Evolutionary conservation across 2,329 filamentous ascomycete genomes (phyloP), one percentile per base, ranked within the genome.

Genomic region (Phialemonium atrogriseum): DNA sequence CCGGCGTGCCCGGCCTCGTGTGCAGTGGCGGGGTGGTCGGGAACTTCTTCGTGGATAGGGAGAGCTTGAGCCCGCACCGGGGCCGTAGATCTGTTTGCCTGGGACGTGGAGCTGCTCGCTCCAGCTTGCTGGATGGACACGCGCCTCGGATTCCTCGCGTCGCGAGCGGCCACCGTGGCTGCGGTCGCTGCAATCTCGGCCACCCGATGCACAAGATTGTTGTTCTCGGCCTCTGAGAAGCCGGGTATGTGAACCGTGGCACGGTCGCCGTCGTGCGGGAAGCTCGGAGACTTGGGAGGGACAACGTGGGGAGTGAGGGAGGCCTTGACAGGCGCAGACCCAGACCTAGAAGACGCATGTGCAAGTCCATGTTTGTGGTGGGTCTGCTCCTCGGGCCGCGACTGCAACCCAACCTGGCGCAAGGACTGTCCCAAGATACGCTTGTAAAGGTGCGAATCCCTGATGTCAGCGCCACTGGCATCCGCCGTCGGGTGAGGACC

Each of bases 111-210:
- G 5, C 10, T 18, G 13, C 13, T 30, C 22, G 28, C 22, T 24
- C 28, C 28, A 14, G 30, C 11, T 12, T 35, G 38, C 10, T 32
- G 34, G n/a, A 24, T 22, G 22, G 35, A 43, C 22, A 27, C 19
- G 15, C 35, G 34, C 32, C 41, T 32, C 26, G 24, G 33, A 9
- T 34, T 25, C 23, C 43, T 30, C 4, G 76, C 79, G 59, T 95
- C 87, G 38, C 84, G 75, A 25, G 88, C 84, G 27, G 88, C 89
- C 41, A 94, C 76, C 2, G 87, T 80, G 1, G 86, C 88, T 12
- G 88, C 88, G 1, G 88, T 91, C 6, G 91, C 89, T 7, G 89
- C 89, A 54, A 96, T 84, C 59, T 96, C 91, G 4, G 87, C 85
- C 11, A 96, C 85, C 48, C 93, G 85, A 27, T 85, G 84, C 14